phyloP scores from a whole-genome alignment of 306 rosid genomes.

The Neltuma alba region DNA sequence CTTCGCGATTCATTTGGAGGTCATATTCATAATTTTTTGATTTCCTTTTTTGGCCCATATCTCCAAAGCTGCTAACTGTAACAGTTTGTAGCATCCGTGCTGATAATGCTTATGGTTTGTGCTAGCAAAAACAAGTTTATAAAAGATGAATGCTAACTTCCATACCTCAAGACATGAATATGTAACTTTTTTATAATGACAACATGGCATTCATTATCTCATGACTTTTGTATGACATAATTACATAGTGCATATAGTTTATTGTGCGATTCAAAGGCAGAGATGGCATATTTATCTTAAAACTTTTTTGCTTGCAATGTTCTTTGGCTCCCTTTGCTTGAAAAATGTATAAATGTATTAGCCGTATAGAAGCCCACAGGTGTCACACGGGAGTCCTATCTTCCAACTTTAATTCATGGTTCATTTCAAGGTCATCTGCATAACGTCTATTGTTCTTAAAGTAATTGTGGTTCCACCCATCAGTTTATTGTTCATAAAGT shows the following conservation, averaged over 20 bases:
- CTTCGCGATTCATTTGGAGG: constrained; percentile 89
- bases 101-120: not conserved
- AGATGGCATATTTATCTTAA: not conserved
- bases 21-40: constrained; percentile 27
- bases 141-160: not conserved
- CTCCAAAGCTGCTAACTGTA: not conserved
- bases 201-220: not conserved
- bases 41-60: constrained; percentile 1
- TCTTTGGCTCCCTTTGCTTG: not conserved
- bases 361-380: not conserved
- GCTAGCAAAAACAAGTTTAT: not conserved
- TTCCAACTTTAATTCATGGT: not conserved
- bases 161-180: not conserved
- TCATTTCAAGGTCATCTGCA: not conserved
- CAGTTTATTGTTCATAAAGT: not conserved
- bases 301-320: not conserved
- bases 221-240: not conserved
- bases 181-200: not conserved
- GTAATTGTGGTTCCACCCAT: not conserved
- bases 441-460: not conserved
- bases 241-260: not conserved
- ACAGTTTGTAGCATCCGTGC: not conserved
- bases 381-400: not conserved
- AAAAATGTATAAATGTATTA: not conserved
- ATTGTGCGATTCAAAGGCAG: not conserved